Evolutionary conservation across 169 alveolate genomes (phyloP), one percentile per base, ranked within the genome.

Genomic region (Plasmodium falciparum): DNA sequence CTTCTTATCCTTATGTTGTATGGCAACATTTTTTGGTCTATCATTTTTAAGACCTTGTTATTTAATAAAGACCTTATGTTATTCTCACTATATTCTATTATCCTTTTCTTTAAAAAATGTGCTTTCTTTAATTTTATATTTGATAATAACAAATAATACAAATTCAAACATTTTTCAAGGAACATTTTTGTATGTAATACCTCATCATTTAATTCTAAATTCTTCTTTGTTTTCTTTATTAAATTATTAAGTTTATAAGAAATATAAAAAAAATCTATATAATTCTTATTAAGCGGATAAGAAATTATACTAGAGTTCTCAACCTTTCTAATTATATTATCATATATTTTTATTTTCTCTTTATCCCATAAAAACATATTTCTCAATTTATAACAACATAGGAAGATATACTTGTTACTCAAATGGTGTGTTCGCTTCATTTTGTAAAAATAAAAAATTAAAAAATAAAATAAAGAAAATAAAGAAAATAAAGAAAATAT

Each of bases 281-380:
- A 56, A 58, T 59, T 71, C 71, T 43, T 67, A 52, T 83, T 85
- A 58, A 83, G 9, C 13, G 91, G 91, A 59, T 43, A 43, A 65
- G 26, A 69, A 49, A 83, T 70, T 39, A 83, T 59, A 61, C 71
- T 71, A 15, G 74, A 69, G 20, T 45, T 56, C 29, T 83, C 59
- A 39, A 54, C 85, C 29, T 59, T 22, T 29, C 69, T 63, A 62
- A 70, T 62, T 22, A 83, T 58, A 17, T 83, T 67, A 8, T 58
- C 73, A 43, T 63, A 29, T 39, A 71, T 17, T 69, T 39, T 67
- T 69, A 29, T 70, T 39, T 70, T 63, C 59, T 70, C 74, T 13
- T 56, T 11, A 11, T 47, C 7, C 74, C 39, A 83, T 66, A 83
- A 39, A 83, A 70, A 59, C 4, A 39, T 39, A 5, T 39, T 39